Base-by-base conservation (phyloP, 179 eudicot species). In the Vitellaria paradoxa region DNA sequence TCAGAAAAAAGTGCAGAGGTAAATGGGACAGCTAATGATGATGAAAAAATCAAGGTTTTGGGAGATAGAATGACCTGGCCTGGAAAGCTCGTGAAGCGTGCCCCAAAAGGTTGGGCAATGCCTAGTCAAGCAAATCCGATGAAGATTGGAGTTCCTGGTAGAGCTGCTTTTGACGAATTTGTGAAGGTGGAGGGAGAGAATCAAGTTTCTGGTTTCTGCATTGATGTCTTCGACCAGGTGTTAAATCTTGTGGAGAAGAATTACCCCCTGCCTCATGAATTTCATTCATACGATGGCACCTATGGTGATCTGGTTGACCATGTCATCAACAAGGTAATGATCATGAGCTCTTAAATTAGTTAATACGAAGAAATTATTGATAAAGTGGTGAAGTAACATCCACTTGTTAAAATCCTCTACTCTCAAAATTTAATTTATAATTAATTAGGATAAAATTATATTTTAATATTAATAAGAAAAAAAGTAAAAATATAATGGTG, bases 31-130 rank as follows among this genome's bases (percentile, higher is more conserved):
- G 12, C 0, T 18, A n/a, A 18, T 37, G 7, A 50, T 65, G 53
- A 12, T 52, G 73, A 55, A 5, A 81, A 21, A 55, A 67, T 76
- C 64, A 63, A 68, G 66, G 50, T 15, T 7, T 11, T 45, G 17
- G 26, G 46, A 45, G 72, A 50, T 47, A 45, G 18, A 5, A 46
- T 3, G 6, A 45, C 3, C 12, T 10, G 17, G 8, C 17, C 30
- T 5, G 56, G 72, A 14, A 12, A 46, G 37, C 37, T 1, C 30
- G 9, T 7, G 26, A 68, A n/a, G 24, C 17, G 18, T 24, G 72
- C 20, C n/a, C 72, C 88, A 0, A 83, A 83, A 75, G 89, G 89
- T n/a, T 86, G 89, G 89, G 72, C 75, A 37, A 83, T 87, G 86
- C 86, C 88, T 9, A 85, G 68, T 13, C 17, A 42, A 10, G 69